Percentiles rank a stretch among this genome's conserved stretches.
phyloP scores from a whole-genome alignment of 164 flowering plant species.

The Vitis cinerea region DNA sequence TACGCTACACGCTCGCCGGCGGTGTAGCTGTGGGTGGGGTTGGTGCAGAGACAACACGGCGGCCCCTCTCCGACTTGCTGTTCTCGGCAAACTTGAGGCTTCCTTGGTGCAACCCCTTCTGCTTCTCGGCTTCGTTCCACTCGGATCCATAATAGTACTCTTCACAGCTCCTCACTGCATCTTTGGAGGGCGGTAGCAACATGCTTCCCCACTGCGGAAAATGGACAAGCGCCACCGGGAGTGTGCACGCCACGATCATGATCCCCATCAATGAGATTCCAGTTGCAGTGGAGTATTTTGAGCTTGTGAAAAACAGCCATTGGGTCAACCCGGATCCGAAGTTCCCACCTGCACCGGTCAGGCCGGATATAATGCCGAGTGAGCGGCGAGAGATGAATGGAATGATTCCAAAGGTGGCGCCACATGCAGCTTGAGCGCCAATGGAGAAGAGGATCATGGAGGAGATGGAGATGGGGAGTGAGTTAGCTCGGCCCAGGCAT shows the following conservation, averaged over 20 bases:
- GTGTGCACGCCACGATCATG: constrained; percentile 28
- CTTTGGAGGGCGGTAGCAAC: constrained; percentile 26
- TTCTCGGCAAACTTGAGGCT: constrained; percentile 37
- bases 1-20: too few species aligned
- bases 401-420: constrained; percentile 22
- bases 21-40: neutral
- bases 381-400: constrained; percentile 26
- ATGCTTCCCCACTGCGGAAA: constrained; percentile 42
- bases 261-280: constrained; percentile 32
- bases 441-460: constrained; percentile 25
- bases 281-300: constrained; percentile 18
- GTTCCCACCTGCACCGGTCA: constrained; percentile 36
- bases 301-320: constrained; percentile 25
- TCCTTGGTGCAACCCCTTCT: constrained; percentile 29
- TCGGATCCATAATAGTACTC: constrained; percentile 30
- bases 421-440: constrained; percentile 26
- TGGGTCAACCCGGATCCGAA: constrained; percentile 34
- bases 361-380: constrained; percentile 29
- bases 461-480: constrained; percentile 14
- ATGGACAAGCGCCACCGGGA: constrained; percentile 28
- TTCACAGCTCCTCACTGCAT: constrained; percentile 14
- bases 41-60: constrained; percentile 18
- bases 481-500: constrained; percentile 19
- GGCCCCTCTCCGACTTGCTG: constrained; percentile 29
- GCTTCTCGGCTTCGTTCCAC: constrained; percentile 33